These are phyloP conservation scores for Candida ponderosae DNA, from an alignment of 805 yeast species.

Conservation along the genomic window DNA sequence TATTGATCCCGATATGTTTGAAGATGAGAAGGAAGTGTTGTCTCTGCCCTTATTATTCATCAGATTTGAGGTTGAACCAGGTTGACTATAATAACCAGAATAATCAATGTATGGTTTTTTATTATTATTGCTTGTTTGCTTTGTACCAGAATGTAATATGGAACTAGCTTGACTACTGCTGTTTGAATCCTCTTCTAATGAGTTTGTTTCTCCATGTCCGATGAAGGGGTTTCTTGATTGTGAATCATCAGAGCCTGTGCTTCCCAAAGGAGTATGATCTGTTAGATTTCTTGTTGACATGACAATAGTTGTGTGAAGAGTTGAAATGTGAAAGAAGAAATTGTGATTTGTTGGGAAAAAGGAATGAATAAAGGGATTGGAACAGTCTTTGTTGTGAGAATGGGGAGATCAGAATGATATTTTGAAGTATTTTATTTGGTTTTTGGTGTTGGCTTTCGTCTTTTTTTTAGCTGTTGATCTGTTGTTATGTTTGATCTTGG, in stretches of 20 bases:
- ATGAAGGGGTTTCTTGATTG: conserved; percentile 20
- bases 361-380: too few relatives aligned
- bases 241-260: conserved; percentile 14
- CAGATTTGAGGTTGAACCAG: conserved; percentile 31
- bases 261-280: conserved; percentile 15
- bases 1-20: conserved; percentile 13
- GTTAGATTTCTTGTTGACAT: conserved; percentile 25
- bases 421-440: too few relatives aligned
- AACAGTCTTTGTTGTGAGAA: too few relatives aligned
- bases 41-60: conserved; percentile 8
- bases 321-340: too few relatives aligned
- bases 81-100: conserved; percentile 33
- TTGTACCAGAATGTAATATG: background rate
- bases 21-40: conserved; percentile 14
- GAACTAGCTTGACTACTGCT: conserved; percentile 2
- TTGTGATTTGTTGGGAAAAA: too few relatives aligned
- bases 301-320: too few relatives aligned
- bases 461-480: too few relatives aligned
- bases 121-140: too few relatives aligned
- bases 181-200: conserved; percentile 16
- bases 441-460: too few relatives aligned
- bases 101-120: conserved; percentile 31
- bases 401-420: too few relatives aligned
- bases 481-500: too few relatives aligned
- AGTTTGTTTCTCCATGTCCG: conserved; percentile 16